These are phyloP conservation scores for Eucalyptus brandiana DNA, from an alignment of 345 rosid genomes.

Conservation along the genomic window DNA sequence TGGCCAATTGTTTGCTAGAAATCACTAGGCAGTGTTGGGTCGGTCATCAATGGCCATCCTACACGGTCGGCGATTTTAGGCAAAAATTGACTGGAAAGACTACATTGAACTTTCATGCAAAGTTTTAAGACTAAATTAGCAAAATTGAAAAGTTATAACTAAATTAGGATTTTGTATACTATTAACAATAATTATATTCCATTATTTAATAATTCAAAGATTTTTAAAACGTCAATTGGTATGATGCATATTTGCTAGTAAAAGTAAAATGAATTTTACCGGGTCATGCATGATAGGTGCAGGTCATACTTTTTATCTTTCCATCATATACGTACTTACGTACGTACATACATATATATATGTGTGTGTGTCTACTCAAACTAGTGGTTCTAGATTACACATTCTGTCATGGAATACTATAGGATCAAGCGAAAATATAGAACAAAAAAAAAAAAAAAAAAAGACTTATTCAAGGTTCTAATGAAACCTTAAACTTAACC, in stretches of 20 bases:
- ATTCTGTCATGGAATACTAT: neutral
- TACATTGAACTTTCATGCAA: neutral
- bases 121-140: neutral
- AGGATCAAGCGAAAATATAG: neutral
- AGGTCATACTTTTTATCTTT: neutral
- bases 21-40: accelerated
- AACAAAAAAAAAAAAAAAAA: no score
- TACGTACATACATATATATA: no score
- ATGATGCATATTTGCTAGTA: neutral
- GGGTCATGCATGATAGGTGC: neutral
- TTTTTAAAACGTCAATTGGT: neutral
- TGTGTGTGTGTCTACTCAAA: no score
- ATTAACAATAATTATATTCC: neutral
- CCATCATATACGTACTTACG: no score
- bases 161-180: neutral
- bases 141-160: neutral
- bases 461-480: neutral
- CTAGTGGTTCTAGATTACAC: no score
- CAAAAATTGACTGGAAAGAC: neutral
- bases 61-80: accelerated
- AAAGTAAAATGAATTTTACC: neutral
- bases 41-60: accelerated
- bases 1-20: neutral
- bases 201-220: neutral
- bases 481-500: no score